Base-by-base conservation (phyloP, 495 filamentous ascomycete genomes). In the Aspergillus haitiensis region DNA sequence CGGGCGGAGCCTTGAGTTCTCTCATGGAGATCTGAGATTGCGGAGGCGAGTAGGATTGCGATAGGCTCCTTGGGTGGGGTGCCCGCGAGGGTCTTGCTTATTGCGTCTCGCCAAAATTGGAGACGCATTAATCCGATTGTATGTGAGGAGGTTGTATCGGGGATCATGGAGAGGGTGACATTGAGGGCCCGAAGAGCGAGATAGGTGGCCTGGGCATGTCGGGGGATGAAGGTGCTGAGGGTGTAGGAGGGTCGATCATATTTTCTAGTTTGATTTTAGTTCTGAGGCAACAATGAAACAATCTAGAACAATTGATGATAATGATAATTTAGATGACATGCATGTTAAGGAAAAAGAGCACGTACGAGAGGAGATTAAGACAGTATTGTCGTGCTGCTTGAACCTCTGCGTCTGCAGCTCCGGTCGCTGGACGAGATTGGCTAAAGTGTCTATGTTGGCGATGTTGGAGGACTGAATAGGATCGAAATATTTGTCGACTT, bases 101-200 rank as follows among this genome's bases (percentile, higher is more conserved):
- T 73, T 21, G 89, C 81, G 64, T 97, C 93, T 33, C 88, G 84
- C 92, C 95, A 97, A 80, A 97, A 98, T 72, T 96, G 90, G 64
- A 95, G 87, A 44, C 94, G 91, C 80, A 97, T 84, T 15, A 85
- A 79, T 12, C 90, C 94, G 51, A 97, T 86, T 15, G 88, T 87
- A 21, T 86, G 82, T 37, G 84, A 92, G 56, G 88, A 91, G 15
- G 92, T 92, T 7, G 87, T 84, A 78, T 97, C 93, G 53, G 93
- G 89, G 61, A 98, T 87, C 39, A 87, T 81, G 40, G 93, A 91
- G 40, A 96, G 82, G 63, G 96, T 92, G 67, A 96, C 82, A 69
- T 98, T 98, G 74, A 98, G 84, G 36, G 94, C 91, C 42, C 93
- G 90, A 37, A 98, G 82, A 53, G 93, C 91, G 62, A 96, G 84